These are phyloP conservation scores for Ustulina deusta DNA, from an alignment of 2,329 filamentous ascomycete species.

Conservation along the genomic window DNA sequence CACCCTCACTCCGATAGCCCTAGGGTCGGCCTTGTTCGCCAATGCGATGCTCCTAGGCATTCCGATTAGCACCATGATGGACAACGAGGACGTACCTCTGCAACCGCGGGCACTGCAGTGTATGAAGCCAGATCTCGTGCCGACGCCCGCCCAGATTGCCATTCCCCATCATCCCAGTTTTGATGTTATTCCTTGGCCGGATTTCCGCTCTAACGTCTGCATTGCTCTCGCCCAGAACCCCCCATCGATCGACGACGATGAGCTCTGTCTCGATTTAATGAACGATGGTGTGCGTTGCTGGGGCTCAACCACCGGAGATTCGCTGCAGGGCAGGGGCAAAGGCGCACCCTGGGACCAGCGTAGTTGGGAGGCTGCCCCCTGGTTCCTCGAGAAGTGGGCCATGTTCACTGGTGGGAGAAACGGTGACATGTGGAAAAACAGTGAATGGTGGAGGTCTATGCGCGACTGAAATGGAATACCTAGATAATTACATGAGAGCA, in stretches of 20 bases:
- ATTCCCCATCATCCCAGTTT: conserved; percentile 43
- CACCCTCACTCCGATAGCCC: conserved; percentile 8
- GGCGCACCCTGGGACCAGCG: conserved; percentile 48
- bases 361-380: conserved; percentile 48
- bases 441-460: conserved; percentile 46
- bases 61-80: conserved; percentile 5
- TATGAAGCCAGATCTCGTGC: conserved; percentile 41
- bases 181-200: conserved; percentile 47
- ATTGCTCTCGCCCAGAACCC: conserved; percentile 10
- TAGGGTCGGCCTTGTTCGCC: conserved; percentile 17
- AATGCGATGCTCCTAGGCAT: conserved; percentile 26
- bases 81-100: conserved; percentile 21
- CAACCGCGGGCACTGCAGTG: conserved; percentile 30
- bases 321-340: conserved; percentile 32
- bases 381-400: conserved; percentile 48
- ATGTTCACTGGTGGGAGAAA: conserved; percentile 44
- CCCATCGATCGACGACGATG: conserved; percentile 40
- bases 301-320: conserved; percentile 39
- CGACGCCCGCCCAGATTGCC: conserved; percentile 43
- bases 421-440: conserved; percentile 45
- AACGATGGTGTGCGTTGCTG: conserved; percentile 45
- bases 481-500: neutral
- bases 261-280: conserved; percentile 44
- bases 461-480: conserved; percentile 25
- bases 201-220: conserved; percentile 44